Evolutionary conservation across 495 filamentous ascomycete species (phyloP), one percentile per base, ranked within the genome.

Genomic region (Lepidopterella palustris): DNA sequence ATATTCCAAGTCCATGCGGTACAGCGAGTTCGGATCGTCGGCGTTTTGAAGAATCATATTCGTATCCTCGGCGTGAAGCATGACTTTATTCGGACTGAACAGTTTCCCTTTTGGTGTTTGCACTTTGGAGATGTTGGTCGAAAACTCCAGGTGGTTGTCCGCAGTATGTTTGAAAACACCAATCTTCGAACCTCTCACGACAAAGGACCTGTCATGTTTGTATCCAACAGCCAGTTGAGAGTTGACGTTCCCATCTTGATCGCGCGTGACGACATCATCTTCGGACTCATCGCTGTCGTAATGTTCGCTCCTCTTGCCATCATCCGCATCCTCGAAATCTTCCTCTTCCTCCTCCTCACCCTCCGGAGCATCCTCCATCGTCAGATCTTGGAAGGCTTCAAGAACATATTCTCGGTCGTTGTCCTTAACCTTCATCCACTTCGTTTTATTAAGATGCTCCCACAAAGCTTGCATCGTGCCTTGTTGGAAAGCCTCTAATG

Each of bases 201-300:
- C 93, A 58, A 97, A 98, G 1, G 91, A 96, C 25, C 95, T 82
- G 67, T 98, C 95, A 64, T 96, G 87, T 76, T 97, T 98, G 78
- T 95, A 97, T 27, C 95, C 93, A 51, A 98, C 93, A n/a, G 95
- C 95, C 24, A 98, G 79, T 70, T 92, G 89, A 20, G 92, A 96
- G 76, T 98, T 98, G 67, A 90, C 83, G 57, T 93, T 87, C 23
- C 87, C 85, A 71, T 96, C 93, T 47, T 70, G 77, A 39, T 86
- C 82, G 51, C 80, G 76, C 9, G 80, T 82, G 5, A 85, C 82
- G 1, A 87, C 83, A 70, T 96, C 90, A 27, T 97, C 95, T 57
- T 89, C 85, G 13, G 93, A 90, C 62, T 97, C 92, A 55, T 97
- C 95, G 45, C 79, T 86, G 66, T 97, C 93, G 65, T 97, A 96